Evolutionary conservation across 345 rosid species (phyloP), one percentile per base, ranked within the genome.

Genomic region (Rhizophora apiculata): DNA sequence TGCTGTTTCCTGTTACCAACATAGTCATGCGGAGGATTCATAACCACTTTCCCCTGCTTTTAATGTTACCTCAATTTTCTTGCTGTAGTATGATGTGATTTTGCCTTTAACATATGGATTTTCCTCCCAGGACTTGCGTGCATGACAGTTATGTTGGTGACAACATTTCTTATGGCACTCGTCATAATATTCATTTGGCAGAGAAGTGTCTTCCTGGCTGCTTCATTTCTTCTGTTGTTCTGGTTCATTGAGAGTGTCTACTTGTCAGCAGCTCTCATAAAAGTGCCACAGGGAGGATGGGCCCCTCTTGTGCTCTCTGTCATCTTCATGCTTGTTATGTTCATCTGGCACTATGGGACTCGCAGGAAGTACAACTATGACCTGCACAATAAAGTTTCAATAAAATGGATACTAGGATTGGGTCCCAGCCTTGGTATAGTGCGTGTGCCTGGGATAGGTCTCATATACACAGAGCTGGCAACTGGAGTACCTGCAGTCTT

Each of bases 401-500:
- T 88, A 56, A 94, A 84, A 76, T 94, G 97, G 98, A 65, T 94
- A 71, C 86, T 94, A 29, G 94, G 98, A 48, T 75, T 94, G 81
- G 98, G 93, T 43, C 98, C 98, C 58, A 91, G 97, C 74, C 98
- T 94, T 58, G 97, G 96, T 13, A 91, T 94, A 63, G 96, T 94
- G 62, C 97, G 96, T 27, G 98, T 94, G 49, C 96, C 95, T 24
- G 97, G 98, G 57, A 91, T 91, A 74, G 98, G 98, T 56, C 94
- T 94, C 43, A 81, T 94, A 63, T 91, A 94, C 80, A 86, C 98
- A 0, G 98, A 94, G 75, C 77, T 91, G 68, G 98, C 97, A 37
- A 88, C 97, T 6, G 97, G 98, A 34, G 89, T 94, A 69, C 97
- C 98, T 60, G 85, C 97, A 65, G 91, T 91, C 62, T 94, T 94